Percentiles rank a stretch among this genome's conserved stretches.
phyloP scores from a whole-genome alignment of 2,329 filamentous ascomycete species.

The Hypoxylon sp. region DNA sequence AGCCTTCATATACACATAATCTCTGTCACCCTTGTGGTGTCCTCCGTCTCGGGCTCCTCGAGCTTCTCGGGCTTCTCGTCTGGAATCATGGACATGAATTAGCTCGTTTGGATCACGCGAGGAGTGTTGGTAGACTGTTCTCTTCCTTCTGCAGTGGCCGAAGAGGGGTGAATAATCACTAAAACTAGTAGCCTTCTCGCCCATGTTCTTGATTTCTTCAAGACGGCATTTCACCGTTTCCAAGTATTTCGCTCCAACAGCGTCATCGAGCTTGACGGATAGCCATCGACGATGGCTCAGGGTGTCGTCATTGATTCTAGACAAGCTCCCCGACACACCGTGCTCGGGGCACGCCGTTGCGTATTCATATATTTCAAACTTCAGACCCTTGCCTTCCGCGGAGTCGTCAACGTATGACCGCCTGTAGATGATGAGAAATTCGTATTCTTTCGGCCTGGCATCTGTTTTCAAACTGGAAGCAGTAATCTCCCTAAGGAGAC shows the following conservation, averaged over 20 bases:
- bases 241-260: background rate
- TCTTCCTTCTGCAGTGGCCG: background rate
- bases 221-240: background rate
- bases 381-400: background rate
- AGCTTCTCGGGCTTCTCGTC: background rate
- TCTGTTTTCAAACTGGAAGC: background rate
- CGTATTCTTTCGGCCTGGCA: background rate
- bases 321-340: background rate
- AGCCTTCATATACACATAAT: background rate
- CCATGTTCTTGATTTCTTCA: constrained; percentile 8
- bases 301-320: background rate
- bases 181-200: background rate
- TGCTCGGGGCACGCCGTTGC: constrained; percentile 5
- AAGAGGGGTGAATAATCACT: constrained; percentile 5
- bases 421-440: constrained; percentile 3
- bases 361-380: constrained; percentile 11
- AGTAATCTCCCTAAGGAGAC: background rate
- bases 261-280: background rate
- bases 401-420: background rate
- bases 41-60: background rate
- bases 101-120: background rate
- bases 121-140: background rate
- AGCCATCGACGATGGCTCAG: constrained; percentile 5
- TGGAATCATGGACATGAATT: background rate
- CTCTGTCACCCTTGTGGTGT: background rate